Evolutionary conservation across 139 green algal species (phyloP), one percentile per base, ranked within the genome.

Genomic region (Spirogloea muscicola): DNA sequence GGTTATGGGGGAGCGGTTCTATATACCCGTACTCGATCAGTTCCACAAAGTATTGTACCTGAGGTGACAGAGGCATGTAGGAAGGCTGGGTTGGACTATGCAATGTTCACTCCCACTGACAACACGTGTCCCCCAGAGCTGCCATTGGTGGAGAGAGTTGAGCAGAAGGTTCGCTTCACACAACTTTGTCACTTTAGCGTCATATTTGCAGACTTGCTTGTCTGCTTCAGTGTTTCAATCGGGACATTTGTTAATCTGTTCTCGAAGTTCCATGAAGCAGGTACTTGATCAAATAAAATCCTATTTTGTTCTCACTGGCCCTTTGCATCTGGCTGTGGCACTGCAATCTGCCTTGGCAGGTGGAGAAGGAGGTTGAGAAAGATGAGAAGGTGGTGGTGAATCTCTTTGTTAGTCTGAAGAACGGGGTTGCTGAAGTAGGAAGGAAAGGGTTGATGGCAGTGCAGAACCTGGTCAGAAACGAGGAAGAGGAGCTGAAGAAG

Each of bases 71-170:
- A 82, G 3, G 76, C 80, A 6, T 68, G 76, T 3, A 52, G 81
- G 33, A 72, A 38, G 34, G 42, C 69, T 13, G 73, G 73, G 2
- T 33, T 81, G 7, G 43, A 71, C 21, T 81, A 55, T 40, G 74
- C 71, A 10, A 66, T 94, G 34, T 92, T 95, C 52, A 83, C 65
- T 10, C 38, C 89, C 3, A 96, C 91, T 2, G 87, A 96, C 82
- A 96, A 96, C 89, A 86, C 69, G 31, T 96, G 91, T 80, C 58
- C 44, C 13, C 77, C 89, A 1, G 81, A 90, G 61, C 86, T 73
- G 68, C 61, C 41, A 21, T 63, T 88, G 4, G 3, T 81, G 2
- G 13, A 73, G 31, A 77, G 68, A 31, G 37, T 83, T 43, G 76
- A 65, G 69, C 37, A 51, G 42, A 29, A 60, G 49, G 62, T 80